Conservation (phyloP, 169 alveolate genomes). For the Eimeria brunetti region DNA sequence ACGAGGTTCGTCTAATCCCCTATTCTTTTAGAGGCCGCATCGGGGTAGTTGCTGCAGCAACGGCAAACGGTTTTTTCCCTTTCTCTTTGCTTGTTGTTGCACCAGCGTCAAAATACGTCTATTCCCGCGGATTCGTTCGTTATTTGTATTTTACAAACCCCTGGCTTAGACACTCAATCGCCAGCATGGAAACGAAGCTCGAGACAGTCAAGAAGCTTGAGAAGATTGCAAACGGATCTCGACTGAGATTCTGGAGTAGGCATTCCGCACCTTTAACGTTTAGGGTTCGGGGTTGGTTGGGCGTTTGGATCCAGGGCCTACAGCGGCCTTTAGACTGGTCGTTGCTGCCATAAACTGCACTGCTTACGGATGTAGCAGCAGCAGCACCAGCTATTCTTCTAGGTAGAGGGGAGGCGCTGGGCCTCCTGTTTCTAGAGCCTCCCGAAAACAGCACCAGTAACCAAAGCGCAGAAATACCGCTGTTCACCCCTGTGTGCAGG, state of each 20-base stretch:
- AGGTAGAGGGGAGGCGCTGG: too few relatives aligned
- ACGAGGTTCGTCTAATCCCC: background rate
- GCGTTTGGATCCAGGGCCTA: too few relatives aligned
- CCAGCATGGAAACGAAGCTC: slow-evolving; percentile 10
- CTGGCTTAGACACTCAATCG: slow-evolving; percentile 49
- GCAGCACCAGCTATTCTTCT: too few relatives aligned
- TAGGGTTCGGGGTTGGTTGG: background rate
- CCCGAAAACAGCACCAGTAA: too few relatives aligned
- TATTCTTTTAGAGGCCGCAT: background rate
- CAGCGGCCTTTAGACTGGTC: too few relatives aligned
- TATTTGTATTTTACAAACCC: background rate
- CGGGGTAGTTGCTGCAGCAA: background rate
- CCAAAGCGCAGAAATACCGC: too few relatives aligned
- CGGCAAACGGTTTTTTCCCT: background rate
- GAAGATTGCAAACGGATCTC: slow-evolving; percentile 24
- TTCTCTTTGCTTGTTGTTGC: background rate
- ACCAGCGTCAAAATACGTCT: slow-evolving; percentile 54
- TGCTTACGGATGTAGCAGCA: background rate
- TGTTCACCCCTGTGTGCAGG: background rate
- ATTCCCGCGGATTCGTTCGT: slow-evolving; percentile 54
- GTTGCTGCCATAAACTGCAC: background rate
- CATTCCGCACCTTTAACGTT: background rate
- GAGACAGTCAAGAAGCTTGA: slow-evolving; percentile 46
- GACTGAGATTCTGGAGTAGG: slow-evolving; percentile 25
- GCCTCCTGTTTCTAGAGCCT: too few relatives aligned